phyloP scores from a whole-genome alignment of 78 protist genomes.

The Diacronema lutheri region DNA sequence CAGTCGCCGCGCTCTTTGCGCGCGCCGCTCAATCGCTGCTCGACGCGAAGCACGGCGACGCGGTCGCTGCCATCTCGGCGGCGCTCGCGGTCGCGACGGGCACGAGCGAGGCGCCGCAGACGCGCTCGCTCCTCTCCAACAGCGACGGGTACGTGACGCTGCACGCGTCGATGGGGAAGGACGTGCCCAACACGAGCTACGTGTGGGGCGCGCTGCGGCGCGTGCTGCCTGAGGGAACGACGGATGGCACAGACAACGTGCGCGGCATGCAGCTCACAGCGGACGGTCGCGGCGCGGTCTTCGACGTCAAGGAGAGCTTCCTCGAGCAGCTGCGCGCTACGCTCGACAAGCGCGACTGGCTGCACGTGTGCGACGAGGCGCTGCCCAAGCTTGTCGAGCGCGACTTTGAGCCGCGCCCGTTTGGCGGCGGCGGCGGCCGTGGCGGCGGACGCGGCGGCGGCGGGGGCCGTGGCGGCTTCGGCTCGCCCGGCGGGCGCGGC shows the following conservation, averaged over 20 bases:
- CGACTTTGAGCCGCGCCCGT: no score
- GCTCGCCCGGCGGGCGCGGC: background rate
- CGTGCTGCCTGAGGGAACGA: background rate
- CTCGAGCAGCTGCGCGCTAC: background rate
- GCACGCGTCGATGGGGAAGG: background rate
- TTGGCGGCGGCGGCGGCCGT: background rate
- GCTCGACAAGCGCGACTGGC: background rate
- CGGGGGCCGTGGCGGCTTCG: background rate
- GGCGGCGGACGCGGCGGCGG: background rate
- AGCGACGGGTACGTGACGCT: background rate
- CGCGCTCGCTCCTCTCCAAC: background rate
- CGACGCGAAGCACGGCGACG: background rate
- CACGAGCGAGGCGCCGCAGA: background rate
- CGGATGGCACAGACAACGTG: background rate
- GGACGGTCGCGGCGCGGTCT: conserved; percentile 2
- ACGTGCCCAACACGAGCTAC: background rate
- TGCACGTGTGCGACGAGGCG: background rate
- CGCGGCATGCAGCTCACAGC: background rate
- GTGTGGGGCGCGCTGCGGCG: conserved; percentile 14
- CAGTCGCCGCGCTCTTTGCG: background rate
- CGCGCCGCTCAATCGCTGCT: background rate
- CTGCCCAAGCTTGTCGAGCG: background rate
- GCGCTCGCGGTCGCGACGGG: conserved; percentile 12
- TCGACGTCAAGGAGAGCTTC: background rate
- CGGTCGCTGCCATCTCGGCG: background rate